Evolutionary conservation across 805 yeast genomes (phyloP), one percentile per base, ranked within the genome.

Genomic region (Torulaspora indica): DNA sequence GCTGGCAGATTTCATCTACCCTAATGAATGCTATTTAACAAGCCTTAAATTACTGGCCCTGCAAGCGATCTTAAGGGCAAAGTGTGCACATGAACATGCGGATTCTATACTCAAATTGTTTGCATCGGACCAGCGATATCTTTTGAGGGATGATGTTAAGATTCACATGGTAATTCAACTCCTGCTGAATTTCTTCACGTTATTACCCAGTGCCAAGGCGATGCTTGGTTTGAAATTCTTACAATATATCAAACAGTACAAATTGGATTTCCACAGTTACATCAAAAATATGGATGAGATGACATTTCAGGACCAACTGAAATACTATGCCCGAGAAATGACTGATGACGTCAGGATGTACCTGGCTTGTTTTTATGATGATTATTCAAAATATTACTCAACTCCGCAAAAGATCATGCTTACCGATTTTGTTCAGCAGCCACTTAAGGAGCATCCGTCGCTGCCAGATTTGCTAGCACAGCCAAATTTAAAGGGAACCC

Each of bases 221-320:
- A 40, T 61, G 10, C 58, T 60, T 36, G 66, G 63, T 3, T 34
- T 64, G 38, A 64, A 64, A 46, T 54, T 63, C 45, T 43, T 61
- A 14, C 61, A 63, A 39, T 63, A 62, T 23, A 42, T 58, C n/a
- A 39, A 42, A 13, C 56, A 55, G 33, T 61, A 47, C 40, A 49
- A 56, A 13, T 42, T 61, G 12, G 24, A 42, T 7, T 57, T 58
- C 35, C 51, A 51, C 9, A 25, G 38, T 4, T 61, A 51, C 31
- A 53, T 63, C 25, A 61, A 55, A 23, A 58, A 60, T 30, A 49
- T 57, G 43, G 43, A 46, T 17, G 10, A 31, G 2, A 28, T 18
- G 1, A 30, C 44, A 14, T 62, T 60, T 33, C 44, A 48, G 30
- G 47, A 39, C 18, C 61, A 56, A 30, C 30, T 62, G 13, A 29